These are phyloP conservation scores for Stipa capillata DNA, from an alignment of 176 grass and related monocot species.

Conservation along the genomic window DNA sequence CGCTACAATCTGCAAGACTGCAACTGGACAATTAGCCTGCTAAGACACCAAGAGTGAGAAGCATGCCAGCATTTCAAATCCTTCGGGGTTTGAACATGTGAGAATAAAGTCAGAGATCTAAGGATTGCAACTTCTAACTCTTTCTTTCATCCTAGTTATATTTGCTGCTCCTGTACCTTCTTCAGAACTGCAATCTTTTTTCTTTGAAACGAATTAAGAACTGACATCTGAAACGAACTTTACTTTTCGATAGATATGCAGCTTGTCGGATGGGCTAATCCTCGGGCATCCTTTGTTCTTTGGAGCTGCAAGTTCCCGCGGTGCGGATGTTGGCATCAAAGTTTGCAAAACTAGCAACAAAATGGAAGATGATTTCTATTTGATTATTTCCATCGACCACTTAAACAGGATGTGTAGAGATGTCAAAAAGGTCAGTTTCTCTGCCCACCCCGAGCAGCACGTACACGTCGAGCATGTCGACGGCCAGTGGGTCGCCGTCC, in stretches of 20 bases:
- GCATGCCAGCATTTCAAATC: background rate
- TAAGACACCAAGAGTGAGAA: background rate
- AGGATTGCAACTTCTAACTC: background rate
- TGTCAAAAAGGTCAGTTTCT: conserved; percentile 46
- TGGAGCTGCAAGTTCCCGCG: conserved; percentile 34
- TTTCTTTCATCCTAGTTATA: background rate
- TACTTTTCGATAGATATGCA: conserved; percentile 53
- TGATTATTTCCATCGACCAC: conserved; percentile 68
- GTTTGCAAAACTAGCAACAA: conserved; percentile 11
- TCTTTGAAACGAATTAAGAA: background rate
- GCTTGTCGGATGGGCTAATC: conserved; percentile 24
- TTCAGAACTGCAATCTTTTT: background rate
- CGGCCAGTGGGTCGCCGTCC: conserved; percentile 32
- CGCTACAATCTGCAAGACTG: background rate
- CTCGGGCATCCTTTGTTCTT: conserved; percentile 61
- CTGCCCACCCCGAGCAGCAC: conserved; percentile 36
- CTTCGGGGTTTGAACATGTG: background rate
- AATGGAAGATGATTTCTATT: conserved; percentile 30
- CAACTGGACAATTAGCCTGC: background rate
- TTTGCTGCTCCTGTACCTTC: background rate
- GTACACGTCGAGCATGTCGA: conserved; percentile 35
- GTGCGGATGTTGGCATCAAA: conserved; percentile 52
- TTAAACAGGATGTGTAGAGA: conserved; percentile 60
- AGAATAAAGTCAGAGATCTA: background rate
- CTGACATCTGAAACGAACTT: background rate